Conservation (phyloP, 441 rosid species). For the Breynia disticha region DNA sequence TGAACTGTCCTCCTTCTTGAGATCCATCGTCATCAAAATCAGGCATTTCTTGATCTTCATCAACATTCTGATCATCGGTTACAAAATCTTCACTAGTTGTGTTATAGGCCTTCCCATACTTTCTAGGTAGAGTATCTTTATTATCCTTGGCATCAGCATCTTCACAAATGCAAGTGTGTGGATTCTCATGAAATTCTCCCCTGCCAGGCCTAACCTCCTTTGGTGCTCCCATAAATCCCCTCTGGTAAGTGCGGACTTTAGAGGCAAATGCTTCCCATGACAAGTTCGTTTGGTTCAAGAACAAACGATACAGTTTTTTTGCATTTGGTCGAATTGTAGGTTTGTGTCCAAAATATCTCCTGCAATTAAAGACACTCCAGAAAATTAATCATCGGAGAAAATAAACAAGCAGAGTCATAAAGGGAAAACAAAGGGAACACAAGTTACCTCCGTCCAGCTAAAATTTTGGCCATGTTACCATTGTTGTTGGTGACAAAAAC, state of each 20-base stretch:
- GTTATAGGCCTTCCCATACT: constrained; percentile 36
- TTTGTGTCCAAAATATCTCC: constrained; percentile 93
- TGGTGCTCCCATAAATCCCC: constrained; percentile 97
- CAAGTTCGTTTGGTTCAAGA: constrained; percentile 48
- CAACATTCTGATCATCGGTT: constrained; percentile 30
- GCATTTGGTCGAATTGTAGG: constrained; percentile 95
- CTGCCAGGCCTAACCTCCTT: constrained; percentile 87
- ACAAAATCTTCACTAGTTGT: constrained; percentile 19
- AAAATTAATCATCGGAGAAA: constrained; percentile 7
- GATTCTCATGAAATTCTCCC: constrained; percentile 98
- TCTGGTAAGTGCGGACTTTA: constrained; percentile 57
- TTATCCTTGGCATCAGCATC: constrained; percentile 36
- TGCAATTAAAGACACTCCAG: constrained; percentile 19
- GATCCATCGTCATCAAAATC: constrained; percentile 20
- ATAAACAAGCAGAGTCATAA: background rate
- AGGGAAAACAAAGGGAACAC: background rate
- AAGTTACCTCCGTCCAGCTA: constrained; percentile 86
- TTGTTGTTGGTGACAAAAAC: constrained; percentile 96
- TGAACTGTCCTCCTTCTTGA: constrained; percentile 30
- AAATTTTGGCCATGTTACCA: constrained; percentile 93
- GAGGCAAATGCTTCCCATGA: constrained; percentile 90
- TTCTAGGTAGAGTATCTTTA: constrained; percentile 29
- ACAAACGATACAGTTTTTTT: constrained; percentile 65
- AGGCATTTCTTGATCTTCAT: constrained; percentile 35
- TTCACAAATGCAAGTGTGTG: constrained; percentile 80